Conservation (phyloP, 176 grass and related monocot species). For the Chloris gayana region DNA sequence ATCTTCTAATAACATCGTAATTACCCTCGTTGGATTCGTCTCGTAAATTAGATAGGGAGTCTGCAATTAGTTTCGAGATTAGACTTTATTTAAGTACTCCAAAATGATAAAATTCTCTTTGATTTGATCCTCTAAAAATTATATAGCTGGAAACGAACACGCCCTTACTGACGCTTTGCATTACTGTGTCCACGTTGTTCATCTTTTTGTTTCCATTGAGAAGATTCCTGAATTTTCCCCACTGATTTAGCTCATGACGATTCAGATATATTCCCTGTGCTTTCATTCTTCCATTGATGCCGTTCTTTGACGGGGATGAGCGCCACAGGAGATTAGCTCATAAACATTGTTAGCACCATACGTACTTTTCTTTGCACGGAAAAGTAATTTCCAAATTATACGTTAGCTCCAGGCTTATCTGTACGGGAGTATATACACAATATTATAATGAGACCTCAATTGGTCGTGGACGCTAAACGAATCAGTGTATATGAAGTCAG, state of each 20-base stretch:
- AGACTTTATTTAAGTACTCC: too few species aligned
- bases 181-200: neutral
- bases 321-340: neutral
- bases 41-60: too few species aligned
- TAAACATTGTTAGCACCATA: neutral
- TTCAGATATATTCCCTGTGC: neutral
- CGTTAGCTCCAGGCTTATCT: neutral
- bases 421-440: neutral
- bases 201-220: neutral
- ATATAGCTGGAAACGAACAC: too few species aligned
- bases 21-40: too few species aligned
- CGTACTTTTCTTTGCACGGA: neutral
- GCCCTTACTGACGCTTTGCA: neutral
- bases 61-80: too few species aligned
- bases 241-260: neutral
- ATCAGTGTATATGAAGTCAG: too few species aligned
- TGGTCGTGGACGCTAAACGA: neutral
- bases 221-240: neutral
- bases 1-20: too few species aligned
- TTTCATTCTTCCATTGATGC: neutral
- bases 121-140: too few species aligned
- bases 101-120: too few species aligned
- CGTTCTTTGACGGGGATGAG: neutral
- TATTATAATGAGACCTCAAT: neutral
- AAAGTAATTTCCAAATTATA: neutral